phyloP scores from a whole-genome alignment of 148 eudicot species.

The Bassia scoparia region DNA sequence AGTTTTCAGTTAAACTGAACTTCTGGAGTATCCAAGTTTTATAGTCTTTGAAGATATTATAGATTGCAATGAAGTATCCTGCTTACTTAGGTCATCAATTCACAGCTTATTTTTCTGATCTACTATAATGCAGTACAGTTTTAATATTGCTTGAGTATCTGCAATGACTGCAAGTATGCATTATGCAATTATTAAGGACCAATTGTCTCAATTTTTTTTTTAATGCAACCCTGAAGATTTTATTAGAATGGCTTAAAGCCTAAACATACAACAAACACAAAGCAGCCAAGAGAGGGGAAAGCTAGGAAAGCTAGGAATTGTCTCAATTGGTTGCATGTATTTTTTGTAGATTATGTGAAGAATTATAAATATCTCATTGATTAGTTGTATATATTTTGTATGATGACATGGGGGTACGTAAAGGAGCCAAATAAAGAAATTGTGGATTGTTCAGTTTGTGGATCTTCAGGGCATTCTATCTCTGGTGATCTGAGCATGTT shows the following conservation, averaged over 20 bases:
- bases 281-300: too few relatives aligned
- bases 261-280: too few relatives aligned
- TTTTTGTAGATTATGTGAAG: background rate
- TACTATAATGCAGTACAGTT: background rate
- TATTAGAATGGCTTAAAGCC: too few relatives aligned
- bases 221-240: too few relatives aligned
- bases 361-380: background rate
- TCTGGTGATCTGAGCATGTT: conserved; percentile 77
- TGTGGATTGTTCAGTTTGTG: conserved; percentile 74
- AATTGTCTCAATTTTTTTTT: background rate
- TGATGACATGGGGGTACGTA: conserved; percentile 13
- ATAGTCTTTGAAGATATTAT: background rate
- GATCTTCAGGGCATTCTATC: conserved; percentile 88
- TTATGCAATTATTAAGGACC: too few relatives aligned
- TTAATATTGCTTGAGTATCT: too few relatives aligned
- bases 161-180: background rate
- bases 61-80: background rate
- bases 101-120: too few relatives aligned
- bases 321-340: background rate
- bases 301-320: too few relatives aligned
- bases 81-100: background rate
- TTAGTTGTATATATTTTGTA: background rate
- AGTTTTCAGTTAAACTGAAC: background rate
- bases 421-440: conserved; percentile 80
- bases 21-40: background rate